Base-by-base conservation (phyloP, 495 filamentous ascomycete species). In the Penicillium flavigenum region DNA sequence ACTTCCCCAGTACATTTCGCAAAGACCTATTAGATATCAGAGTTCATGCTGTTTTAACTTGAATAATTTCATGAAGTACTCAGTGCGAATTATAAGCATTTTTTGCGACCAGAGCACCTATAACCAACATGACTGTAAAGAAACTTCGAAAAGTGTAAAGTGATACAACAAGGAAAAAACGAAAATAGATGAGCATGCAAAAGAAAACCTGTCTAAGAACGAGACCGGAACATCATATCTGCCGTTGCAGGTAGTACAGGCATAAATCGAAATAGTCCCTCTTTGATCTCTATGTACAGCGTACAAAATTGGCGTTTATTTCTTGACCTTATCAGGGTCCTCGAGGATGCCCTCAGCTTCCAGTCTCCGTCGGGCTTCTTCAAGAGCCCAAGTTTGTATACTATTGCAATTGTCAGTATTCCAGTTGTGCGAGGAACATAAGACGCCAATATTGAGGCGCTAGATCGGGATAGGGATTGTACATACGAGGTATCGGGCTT, bases 401-500 rank as follows among this genome's bases (percentile, higher is more conserved):
- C 95, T 98, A 59, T 57, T 42, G 19, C 61, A 39, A 51, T 57
- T 44, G 63, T 75, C 42, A 77, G 68, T 63, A 54, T 56, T 39
- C 20, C 6, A 14, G 45, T 16, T 34, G 42, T 29, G 27, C 22
- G 47, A 22, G 17, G 53, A 48, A 20, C 22, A 49, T 17, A 57
- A 57, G 11, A 45, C 51, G 45, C 27, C 29, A 20, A 29, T 22
- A 24, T 56, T 42, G 20, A 24, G 31, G 27, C 27, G 26, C 24
- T 4, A 14, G 16, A 22, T 29, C 2, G 42, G 41, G 47, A 52
- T 19, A 54, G 12, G 32, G 51, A 50, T 54, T 53, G 14, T 42
- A 90, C 93, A 76, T 81, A 98, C 94, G 90, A 95, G 49, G 92
- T 98, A 81, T 98, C 94, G 24, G 94, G 94, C 85, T 98, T 98